Base-by-base conservation (phyloP, 2,329 filamentous ascomycete genomes). In the Apiospora malaysiana region DNA sequence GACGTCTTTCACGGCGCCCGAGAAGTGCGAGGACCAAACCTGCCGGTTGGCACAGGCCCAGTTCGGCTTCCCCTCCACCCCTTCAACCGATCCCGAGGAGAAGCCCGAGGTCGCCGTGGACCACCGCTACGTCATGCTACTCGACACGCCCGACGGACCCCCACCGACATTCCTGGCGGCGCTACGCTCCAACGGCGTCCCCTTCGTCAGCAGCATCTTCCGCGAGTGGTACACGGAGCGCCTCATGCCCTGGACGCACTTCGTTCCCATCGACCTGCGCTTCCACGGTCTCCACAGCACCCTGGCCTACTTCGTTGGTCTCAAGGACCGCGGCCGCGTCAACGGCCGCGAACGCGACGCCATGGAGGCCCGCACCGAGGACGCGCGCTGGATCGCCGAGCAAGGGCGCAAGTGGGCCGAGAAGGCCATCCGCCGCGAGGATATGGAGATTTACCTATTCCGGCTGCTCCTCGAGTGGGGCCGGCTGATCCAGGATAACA, bases 381-480 rank as follows among this genome's bases (percentile, higher is more conserved):
- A 93, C 73, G 91, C 85, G 10, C 82, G 85, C 77, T 89, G 87
- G 85, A 93, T 94, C 75, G 90, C 91, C 4, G 85, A 89, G 70
- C 82, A 90, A 73, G 92, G 92, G 1, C 84, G 85, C 68, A 85
- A 86, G 71, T 94, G 93, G 92, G 90, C 89, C 2, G 82, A 83
- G 8, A 84, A 85, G 77, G 91, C 88, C 16, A 75, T 94, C 23
- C 83, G 91, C 71, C 89, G 88, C 76, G 91, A 92, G 78, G 94
- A 96, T 77, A 93, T 92, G 88, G 92, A 94, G 79, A 87, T 94
- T 12, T 96, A 96, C 77, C 85, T 95, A 76, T 96, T 95, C 77
- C 84, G 93, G 66, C 79, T 96, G 72, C 81, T 96, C 75, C 81
- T 96, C 25, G 93, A 96, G 82, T 96, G 93, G 91, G 92, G 87